phyloP scores from a whole-genome alignment of 2,329 filamentous ascomycete genomes.

The Pyrenochaeta sp. region DNA sequence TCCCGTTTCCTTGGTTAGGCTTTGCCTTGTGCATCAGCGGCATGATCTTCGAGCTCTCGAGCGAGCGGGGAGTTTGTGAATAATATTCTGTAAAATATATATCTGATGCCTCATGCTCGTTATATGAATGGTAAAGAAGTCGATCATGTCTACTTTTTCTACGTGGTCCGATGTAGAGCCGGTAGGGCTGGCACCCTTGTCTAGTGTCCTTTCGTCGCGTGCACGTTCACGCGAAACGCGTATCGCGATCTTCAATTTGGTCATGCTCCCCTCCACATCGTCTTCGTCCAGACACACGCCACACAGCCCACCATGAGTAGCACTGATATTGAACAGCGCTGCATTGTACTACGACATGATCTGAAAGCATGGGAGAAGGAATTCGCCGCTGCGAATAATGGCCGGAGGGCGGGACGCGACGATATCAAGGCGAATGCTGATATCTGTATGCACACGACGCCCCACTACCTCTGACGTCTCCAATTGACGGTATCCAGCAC shows the following conservation, averaged over 20 bases:
- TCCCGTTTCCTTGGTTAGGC: constrained; percentile 33
- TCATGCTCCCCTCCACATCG: constrained; percentile 23
- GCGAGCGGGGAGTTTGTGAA: constrained; percentile 49
- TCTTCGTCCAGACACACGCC: constrained; percentile 13
- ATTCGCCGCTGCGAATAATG: constrained; percentile 69
- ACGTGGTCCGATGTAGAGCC: constrained; percentile 11
- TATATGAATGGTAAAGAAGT: constrained; percentile 19
- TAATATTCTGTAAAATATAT: constrained; percentile 53
- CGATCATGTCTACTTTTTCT: constrained; percentile 1
- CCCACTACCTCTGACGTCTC: background rate
- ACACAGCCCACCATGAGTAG: constrained; percentile 37
- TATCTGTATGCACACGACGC: constrained; percentile 66
- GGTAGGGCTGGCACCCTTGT: constrained; percentile 34
- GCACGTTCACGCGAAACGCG: constrained; percentile 33
- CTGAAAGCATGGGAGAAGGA: constrained; percentile 78
- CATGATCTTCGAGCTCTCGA: constrained; percentile 45
- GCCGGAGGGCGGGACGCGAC: constrained; percentile 74
- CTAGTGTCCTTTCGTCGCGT: constrained; percentile 29
- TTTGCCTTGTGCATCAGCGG: constrained; percentile 46
- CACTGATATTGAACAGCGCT: constrained; percentile 65
- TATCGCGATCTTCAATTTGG: constrained; percentile 37
- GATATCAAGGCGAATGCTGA: constrained; percentile 78
- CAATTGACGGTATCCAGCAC: constrained; percentile 56
- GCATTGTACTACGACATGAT: constrained; percentile 82
- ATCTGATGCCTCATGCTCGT: constrained; percentile 42